Conservation (phyloP, 768 basidiomycete genomes). For the Lactifluus echinatus region DNA sequence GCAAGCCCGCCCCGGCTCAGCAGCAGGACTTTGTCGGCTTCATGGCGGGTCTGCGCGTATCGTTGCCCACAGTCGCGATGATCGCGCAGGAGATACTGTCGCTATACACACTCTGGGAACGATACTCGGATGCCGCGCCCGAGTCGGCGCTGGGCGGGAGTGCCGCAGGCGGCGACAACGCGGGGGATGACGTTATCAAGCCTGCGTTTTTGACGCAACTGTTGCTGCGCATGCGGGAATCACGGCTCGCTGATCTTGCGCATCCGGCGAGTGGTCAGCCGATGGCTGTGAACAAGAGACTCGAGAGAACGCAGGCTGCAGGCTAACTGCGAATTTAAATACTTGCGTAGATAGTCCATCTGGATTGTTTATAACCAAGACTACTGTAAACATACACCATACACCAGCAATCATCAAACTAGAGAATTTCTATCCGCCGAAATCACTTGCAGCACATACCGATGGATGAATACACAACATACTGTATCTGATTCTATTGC, state of each 20-base stretch:
- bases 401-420: too few relatives aligned
- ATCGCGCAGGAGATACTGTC: conserved; percentile 89
- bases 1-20: conserved; percentile 21
- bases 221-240: conserved; percentile 60
- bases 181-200: conserved; percentile 37
- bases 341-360: too few relatives aligned
- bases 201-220: conserved; percentile 47
- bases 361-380: too few relatives aligned
- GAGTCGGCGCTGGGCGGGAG: conserved; percentile 14
- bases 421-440: too few relatives aligned
- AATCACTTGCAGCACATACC: too few relatives aligned
- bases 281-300: conserved; percentile 57
- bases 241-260: conserved; percentile 46
- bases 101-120: conserved; percentile 83
- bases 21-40: conserved; percentile 68
- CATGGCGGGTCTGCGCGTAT: conserved; percentile 80
- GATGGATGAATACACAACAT: too few relatives aligned
- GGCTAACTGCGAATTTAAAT: conserved; percentile 37
- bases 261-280: conserved; percentile 42
- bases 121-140: conserved; percentile 59
- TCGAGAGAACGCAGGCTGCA: conserved; percentile 63
- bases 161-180: conserved; percentile 16
- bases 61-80: conserved; percentile 68
- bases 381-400: too few relatives aligned
- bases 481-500: too few relatives aligned